Percentiles rank a stretch among this genome's conserved stretches.
phyloP scores from a whole-genome alignment of 495 filamentous ascomycete species.

The Extremus antarcticus region DNA sequence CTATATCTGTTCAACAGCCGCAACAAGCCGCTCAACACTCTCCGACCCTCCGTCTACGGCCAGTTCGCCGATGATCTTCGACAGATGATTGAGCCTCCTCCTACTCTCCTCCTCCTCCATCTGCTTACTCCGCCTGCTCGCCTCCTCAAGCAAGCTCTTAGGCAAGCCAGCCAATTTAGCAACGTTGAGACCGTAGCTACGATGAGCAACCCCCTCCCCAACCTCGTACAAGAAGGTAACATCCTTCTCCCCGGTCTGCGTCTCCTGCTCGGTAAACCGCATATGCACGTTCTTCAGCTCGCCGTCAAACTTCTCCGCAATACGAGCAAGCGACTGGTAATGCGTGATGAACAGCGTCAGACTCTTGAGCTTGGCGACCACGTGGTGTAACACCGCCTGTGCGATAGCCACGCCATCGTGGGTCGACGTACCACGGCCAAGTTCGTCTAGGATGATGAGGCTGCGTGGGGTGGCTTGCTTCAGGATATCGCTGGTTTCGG shows the following conservation, averaged over 20 bases:
- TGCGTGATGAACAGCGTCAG: conserved; percentile 93
- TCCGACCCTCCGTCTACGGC: conserved; percentile 14
- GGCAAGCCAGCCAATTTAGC: conserved; percentile 79
- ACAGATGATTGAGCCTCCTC: conserved; percentile 39
- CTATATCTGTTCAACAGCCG: conserved; percentile 20
- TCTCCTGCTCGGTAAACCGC: conserved; percentile 53
- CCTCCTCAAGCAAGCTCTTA: conserved; percentile 59
- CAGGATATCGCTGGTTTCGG: conserved; percentile 81
- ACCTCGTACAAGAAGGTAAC: conserved; percentile 46
- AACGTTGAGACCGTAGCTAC: conserved; percentile 89
- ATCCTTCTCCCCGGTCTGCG: conserved; percentile 31
- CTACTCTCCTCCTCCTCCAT: conserved; percentile 63
- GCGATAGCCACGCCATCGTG: conserved; percentile 96
- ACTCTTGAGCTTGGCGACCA: conserved; percentile 62
- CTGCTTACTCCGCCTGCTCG: conserved; percentile 65
- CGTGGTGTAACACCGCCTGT: conserved; percentile 74
- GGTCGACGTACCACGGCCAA: conserved; percentile 84
- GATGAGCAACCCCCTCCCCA: conserved; percentile 78
- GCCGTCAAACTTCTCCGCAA: conserved; percentile 54
- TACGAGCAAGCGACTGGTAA: conserved; percentile 71
- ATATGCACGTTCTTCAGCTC: conserved; percentile 71
- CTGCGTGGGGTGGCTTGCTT: conserved; percentile 71
- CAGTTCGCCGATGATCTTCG: conserved; percentile 16
- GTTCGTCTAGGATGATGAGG: conserved; percentile 87
- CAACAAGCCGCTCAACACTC: conserved; percentile 22